Conservation (phyloP, 352 stramenopile genomes). For the Lagenidium giganteum region DNA sequence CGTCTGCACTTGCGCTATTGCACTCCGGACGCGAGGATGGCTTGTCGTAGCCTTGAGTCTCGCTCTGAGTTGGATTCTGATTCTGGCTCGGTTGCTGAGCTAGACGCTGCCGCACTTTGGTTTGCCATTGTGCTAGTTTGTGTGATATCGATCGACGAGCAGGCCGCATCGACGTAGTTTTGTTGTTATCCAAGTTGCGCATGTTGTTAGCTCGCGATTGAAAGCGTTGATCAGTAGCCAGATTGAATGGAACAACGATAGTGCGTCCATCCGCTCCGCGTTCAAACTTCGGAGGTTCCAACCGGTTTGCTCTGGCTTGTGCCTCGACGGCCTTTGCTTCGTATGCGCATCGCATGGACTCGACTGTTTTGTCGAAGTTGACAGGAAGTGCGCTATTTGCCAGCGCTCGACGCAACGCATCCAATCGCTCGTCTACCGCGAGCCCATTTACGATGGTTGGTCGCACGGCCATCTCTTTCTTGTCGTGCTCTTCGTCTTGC, state of each 20-base stretch:
- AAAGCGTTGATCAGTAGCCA: slow-evolving; percentile 36
- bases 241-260: slow-evolving; percentile 38
- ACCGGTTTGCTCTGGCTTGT: slow-evolving; percentile 20
- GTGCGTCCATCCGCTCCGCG: slow-evolving; percentile 31
- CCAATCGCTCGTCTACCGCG: slow-evolving; percentile 41
- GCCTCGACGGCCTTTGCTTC: slow-evolving; percentile 24
- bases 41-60: too few relatives aligned
- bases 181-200: too few relatives aligned
- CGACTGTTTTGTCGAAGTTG: slow-evolving; percentile 49
- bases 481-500: slow-evolving; percentile 35
- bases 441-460: slow-evolving; percentile 46
- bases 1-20: too few relatives aligned
- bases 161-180: too few relatives aligned
- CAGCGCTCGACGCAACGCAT: slow-evolving; percentile 30
- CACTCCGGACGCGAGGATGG: too few relatives aligned
- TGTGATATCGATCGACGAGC: too few relatives aligned
- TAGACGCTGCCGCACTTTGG: too few relatives aligned
- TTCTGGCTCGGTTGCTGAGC: too few relatives aligned
- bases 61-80: too few relatives aligned
- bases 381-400: slow-evolving; percentile 37
- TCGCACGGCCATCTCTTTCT: slow-evolving; percentile 28
- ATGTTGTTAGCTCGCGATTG: too few relatives aligned
- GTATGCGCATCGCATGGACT: slow-evolving; percentile 32
- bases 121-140: too few relatives aligned
- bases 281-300: slow-evolving; percentile 26